These are phyloP conservation scores for Reutealis trisperma DNA, from an alignment of 345 rosid genomes.

Conservation along the genomic window DNA sequence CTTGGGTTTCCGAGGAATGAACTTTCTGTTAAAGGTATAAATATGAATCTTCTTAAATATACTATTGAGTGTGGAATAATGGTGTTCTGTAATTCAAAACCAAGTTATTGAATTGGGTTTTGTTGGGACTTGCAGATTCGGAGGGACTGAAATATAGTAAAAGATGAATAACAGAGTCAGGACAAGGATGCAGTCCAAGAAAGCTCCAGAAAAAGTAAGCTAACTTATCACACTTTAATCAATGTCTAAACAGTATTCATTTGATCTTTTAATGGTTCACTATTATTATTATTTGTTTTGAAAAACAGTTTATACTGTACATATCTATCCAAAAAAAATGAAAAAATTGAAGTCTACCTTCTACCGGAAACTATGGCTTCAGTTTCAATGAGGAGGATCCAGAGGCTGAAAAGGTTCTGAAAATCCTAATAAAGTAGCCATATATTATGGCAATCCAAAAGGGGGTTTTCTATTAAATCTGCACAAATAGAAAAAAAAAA, in stretches of 20 bases:
- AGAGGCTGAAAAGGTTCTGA: slow-evolving; percentile 24
- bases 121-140: slow-evolving; percentile 14
- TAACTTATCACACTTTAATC: slow-evolving; percentile 20
- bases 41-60: slow-evolving; percentile 15
- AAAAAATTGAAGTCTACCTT: not conserved
- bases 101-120: slow-evolving; percentile 5
- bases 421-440: slow-evolving; percentile 13
- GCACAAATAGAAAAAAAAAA: not conserved
- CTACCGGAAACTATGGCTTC: slow-evolving; percentile 28
- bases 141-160: slow-evolving; percentile 1
- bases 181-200: slow-evolving; percentile 31
- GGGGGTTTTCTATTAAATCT: slow-evolving; percentile 21
- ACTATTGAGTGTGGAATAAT: not conserved
- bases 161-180: slow-evolving; percentile 43
- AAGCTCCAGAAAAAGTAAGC: slow-evolving; percentile 45
- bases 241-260: slow-evolving; percentile 23
- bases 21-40: slow-evolving; percentile 20
- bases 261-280: slow-evolving; percentile 4
- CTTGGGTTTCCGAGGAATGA: slow-evolving; percentile 27
- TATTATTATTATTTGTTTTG: slow-evolving; percentile 15
- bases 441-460: slow-evolving; percentile 21
- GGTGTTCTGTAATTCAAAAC: not conserved
- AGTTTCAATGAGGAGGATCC: slow-evolving; percentile 32
- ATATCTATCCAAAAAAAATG: not conserved
- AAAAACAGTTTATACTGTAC: slow-evolving; percentile 27